Base-by-base conservation (phyloP, 2,329 filamentous ascomycete species). In the Neonectria magnoliae region DNA sequence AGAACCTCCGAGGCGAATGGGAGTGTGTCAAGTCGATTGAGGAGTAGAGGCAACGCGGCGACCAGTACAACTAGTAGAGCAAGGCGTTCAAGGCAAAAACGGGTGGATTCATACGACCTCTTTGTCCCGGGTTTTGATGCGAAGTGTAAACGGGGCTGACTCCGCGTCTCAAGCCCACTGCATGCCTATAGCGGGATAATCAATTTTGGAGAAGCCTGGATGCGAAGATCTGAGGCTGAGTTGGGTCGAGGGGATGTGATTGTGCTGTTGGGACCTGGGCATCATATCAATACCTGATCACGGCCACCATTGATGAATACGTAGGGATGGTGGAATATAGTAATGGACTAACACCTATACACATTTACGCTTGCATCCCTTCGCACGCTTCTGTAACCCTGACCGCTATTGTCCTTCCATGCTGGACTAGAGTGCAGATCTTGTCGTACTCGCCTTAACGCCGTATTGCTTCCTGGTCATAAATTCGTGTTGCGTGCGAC, bases 1-100 rank as follows among this genome's bases (percentile, higher is more conserved):
- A 99, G 87, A 97, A 97, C 78, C 84, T 99, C 73, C 92, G 92
- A 78, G 96, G 96, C 60, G 93, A 97, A 77, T 99, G 96, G 96
- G 94, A 98, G 81, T 93, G 92, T 75, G 93, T 98, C 71, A 98
- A 97, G 88, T 94, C 93, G 64, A 94, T 99, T 78, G 95, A 97
- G 79, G 93, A 97, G 82, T 97, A 85, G 76, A 68, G 14, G 36
- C 13, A 56, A 41, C 42, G 44, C 45, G 29, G 52, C 22, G 11
- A 44, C 31, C 22, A 92, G 91, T 76, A 50, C 56, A 67, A 59
- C 61, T 62, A 68, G 65, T 62, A 67, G 69, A 73, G 76, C 76
- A 75, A 74, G 79, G 79, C 78, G 77, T 80, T 79, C 65, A 73
- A 65, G 74, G 77, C 72, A 74, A 71, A 71, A 75, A 71, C 69